Conservation (phyloP, 1,139 yeast genomes). For the Yamadazyma epiphylla region DNA sequence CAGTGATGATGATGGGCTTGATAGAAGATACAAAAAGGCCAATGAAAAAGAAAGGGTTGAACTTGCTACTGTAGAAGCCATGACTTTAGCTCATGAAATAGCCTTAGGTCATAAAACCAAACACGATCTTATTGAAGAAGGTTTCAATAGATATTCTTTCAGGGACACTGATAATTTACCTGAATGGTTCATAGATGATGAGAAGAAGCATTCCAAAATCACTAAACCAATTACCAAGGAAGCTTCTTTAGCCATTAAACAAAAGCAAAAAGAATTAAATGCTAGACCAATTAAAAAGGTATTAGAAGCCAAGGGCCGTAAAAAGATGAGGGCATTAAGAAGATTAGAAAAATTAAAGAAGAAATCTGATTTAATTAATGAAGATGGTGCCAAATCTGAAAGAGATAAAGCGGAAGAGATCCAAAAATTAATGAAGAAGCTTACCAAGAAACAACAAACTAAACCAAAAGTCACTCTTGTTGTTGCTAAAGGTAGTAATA, state of each 20-base stretch:
- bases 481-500: slow-evolving; percentile 83
- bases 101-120: slow-evolving; percentile 85
- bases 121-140: slow-evolving; percentile 84
- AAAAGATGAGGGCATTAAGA: slow-evolving; percentile 88
- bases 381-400: slow-evolving; percentile 82
- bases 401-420: slow-evolving; percentile 94
- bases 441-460: slow-evolving; percentile 68
- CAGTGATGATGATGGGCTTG: slow-evolving; percentile 39
- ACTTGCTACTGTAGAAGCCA: slow-evolving; percentile 90
- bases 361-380: slow-evolving; percentile 90
- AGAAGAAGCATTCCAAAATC: slow-evolving; percentile 77
- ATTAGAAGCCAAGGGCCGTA: slow-evolving; percentile 94
- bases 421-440: slow-evolving; percentile 75
- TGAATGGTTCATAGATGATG: slow-evolving; percentile 95
- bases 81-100: slow-evolving; percentile 95
- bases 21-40: slow-evolving; percentile 26
- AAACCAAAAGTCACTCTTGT: slow-evolving; percentile 87
- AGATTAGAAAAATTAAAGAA: slow-evolving; percentile 87
- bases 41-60: slow-evolving; percentile 65
- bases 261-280: slow-evolving; percentile 83
- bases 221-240: slow-evolving; percentile 93
- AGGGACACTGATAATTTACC: slow-evolving; percentile 90
- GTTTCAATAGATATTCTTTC: slow-evolving; percentile 87
- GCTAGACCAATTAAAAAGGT: slow-evolving; percentile 98
- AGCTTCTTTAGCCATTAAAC: slow-evolving; percentile 89